Percentiles rank a stretch among this genome's conserved stretches.
These are phyloP conservation scores for Cymbopogon citratus DNA, from an alignment of 176 grass and related monocot species.

Conservation along the genomic window DNA sequence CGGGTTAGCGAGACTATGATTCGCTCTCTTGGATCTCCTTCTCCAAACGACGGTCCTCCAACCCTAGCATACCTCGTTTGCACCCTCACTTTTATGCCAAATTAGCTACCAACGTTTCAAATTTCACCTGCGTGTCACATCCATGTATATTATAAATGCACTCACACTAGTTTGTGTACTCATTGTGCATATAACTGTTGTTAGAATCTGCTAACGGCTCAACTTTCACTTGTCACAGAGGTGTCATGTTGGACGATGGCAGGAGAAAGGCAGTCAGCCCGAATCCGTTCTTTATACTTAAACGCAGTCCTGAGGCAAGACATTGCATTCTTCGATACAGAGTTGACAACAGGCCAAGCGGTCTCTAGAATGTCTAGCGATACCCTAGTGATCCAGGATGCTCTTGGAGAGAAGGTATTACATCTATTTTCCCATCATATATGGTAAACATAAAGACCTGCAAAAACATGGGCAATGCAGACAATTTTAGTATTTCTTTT, in stretches of 20 bases:
- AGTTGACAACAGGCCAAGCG: slow-evolving; percentile 51
- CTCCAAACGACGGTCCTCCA: too few species aligned
- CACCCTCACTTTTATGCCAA: too few species aligned
- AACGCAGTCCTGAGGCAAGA: slow-evolving; percentile 49
- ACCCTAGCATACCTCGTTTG: too few species aligned
- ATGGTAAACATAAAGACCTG: not conserved
- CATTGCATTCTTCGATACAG: slow-evolving; percentile 59
- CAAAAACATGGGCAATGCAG: not conserved
- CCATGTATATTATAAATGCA: too few species aligned
- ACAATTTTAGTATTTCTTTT: not conserved
- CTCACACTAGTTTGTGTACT: too few species aligned
- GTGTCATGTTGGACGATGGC: slow-evolving; percentile 55
- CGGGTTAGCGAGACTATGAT: too few species aligned
- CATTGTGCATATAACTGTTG: not conserved
- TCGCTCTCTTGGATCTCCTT: too few species aligned
- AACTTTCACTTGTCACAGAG: slow-evolving; percentile 30
- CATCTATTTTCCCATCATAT: not conserved
- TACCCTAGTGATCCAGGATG: slow-evolving; percentile 44
- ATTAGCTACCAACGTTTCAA: too few species aligned
- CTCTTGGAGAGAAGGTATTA: slow-evolving; percentile 56
- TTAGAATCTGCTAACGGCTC: not conserved
- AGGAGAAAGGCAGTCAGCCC: slow-evolving; percentile 49
- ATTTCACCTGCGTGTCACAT: too few species aligned
- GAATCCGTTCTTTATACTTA: slow-evolving; percentile 50
- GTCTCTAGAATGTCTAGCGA: slow-evolving; percentile 50